Percentiles rank a stretch among this genome's conserved stretches.
phyloP scores from a whole-genome alignment of 495 filamentous ascomycete genomes.

The Penicillium silybi region DNA sequence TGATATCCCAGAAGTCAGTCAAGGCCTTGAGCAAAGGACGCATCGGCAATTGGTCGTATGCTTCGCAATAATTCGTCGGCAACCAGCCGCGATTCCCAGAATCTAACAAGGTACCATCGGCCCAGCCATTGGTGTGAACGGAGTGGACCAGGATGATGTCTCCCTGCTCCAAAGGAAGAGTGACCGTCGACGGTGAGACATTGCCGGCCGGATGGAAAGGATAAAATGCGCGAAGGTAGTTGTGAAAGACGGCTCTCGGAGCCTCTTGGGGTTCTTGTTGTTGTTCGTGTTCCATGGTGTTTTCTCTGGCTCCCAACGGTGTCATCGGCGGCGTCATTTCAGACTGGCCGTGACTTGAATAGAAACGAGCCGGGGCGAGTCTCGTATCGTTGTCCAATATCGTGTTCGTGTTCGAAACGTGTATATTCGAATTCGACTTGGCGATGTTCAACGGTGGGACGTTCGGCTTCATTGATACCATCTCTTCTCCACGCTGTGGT shows the following conservation, averaged over 20 bases:
- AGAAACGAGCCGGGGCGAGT: slow-evolving; percentile 24
- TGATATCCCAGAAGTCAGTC: slow-evolving; percentile 88
- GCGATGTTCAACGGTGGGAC: slow-evolving; percentile 72
- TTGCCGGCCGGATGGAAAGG: slow-evolving; percentile 78
- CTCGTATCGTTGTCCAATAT: slow-evolving; percentile 14
- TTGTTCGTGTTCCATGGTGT: slow-evolving; percentile 33
- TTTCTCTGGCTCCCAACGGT: slow-evolving; percentile 55
- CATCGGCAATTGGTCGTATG: slow-evolving; percentile 85
- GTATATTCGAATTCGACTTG: slow-evolving; percentile 54
- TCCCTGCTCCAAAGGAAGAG: slow-evolving; percentile 79
- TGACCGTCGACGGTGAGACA: slow-evolving; percentile 73
- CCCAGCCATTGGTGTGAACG: slow-evolving; percentile 98
- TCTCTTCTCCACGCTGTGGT: slow-evolving; percentile 18
- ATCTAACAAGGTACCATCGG: slow-evolving; percentile 89
- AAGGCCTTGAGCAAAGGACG: slow-evolving; percentile 79
- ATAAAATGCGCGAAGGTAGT: slow-evolving; percentile 94
- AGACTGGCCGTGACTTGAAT: slow-evolving; percentile 24
- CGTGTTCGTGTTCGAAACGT: slow-evolving; percentile 39
- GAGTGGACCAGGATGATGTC: slow-evolving; percentile 95
- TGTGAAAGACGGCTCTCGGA: slow-evolving; percentile 72
- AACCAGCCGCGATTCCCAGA: slow-evolving; percentile 92
- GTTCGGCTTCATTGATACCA: slow-evolving; percentile 44
- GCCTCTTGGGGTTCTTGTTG: slow-evolving; percentile 24
- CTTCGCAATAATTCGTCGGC: slow-evolving; percentile 96
- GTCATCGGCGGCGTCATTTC: slow-evolving; percentile 74